A percentile compares a stretch with the other conserved stretches of the same genome.
Conservation (phyloP, 1,139 yeast species). For the Nematodospora anomalae region DNA sequence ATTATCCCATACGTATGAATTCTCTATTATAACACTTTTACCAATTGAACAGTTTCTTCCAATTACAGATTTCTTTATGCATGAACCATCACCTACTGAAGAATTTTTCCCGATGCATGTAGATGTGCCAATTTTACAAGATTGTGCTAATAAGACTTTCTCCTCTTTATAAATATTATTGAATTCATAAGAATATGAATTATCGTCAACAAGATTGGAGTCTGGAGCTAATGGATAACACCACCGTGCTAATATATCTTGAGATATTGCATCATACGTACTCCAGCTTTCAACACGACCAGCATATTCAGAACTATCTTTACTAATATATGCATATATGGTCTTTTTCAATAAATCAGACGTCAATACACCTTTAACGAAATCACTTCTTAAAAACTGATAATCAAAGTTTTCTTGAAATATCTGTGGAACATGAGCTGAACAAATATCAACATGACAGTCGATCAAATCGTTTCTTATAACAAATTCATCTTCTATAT, state of each 20-base stretch:
- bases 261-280: slow-evolving; percentile 89
- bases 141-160: slow-evolving; percentile 83
- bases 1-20: slow-evolving; percentile 87
- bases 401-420: slow-evolving; percentile 96
- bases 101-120: slow-evolving; percentile 79
- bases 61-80: slow-evolving; percentile 65
- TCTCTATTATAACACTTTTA: slow-evolving; percentile 62
- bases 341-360: slow-evolving; percentile 90
- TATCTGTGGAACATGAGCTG: slow-evolving; percentile 92
- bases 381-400: slow-evolving; percentile 81
- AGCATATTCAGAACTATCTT: slow-evolving; percentile 70
- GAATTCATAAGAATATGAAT: slow-evolving; percentile 74
- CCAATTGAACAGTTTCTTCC: slow-evolving; percentile 89
- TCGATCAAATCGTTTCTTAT: slow-evolving; percentile 91
- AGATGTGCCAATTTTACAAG: slow-evolving; percentile 76
- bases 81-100: slow-evolving; percentile 58
- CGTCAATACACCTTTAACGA: slow-evolving; percentile 85
- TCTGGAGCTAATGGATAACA: slow-evolving; percentile 92
- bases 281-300: slow-evolving; percentile 94
- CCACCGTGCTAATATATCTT: slow-evolving; percentile 88
- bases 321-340: slow-evolving; percentile 76
- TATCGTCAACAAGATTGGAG: slow-evolving; percentile 67
- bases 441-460: slow-evolving; percentile 93
- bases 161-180: slow-evolving; percentile 85
- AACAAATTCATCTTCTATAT: slow-evolving; percentile 67